phyloP scores from a whole-genome alignment of 768 basidiomycete species.

The Psilocybe subaeruginosa region DNA sequence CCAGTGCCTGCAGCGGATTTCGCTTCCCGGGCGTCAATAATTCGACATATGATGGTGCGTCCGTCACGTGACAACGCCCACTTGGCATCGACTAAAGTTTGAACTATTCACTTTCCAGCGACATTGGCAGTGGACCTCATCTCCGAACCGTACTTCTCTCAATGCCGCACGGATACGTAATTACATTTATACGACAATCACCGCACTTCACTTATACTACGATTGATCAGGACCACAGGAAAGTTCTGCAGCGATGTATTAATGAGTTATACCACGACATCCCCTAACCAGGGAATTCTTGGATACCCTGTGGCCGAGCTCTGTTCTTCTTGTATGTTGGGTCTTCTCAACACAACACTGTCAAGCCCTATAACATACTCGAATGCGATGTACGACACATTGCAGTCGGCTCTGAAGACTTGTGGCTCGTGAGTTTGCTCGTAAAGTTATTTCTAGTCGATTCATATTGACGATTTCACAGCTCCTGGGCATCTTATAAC shows the following conservation, averaged over 20 bases:
- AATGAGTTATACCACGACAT: too few species aligned
- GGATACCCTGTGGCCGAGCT: neutral
- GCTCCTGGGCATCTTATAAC: slow-evolving; percentile 3
- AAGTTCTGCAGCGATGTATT: neutral
- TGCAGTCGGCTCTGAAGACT: neutral
- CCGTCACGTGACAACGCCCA: too few species aligned
- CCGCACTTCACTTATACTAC: too few species aligned
- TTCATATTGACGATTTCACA: neutral
- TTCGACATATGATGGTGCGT: neutral
- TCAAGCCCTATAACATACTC: neutral
- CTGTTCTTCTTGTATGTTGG: slow-evolving; percentile 5
- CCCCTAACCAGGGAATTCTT: neutral
- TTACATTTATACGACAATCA: too few species aligned
- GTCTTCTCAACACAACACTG: slow-evolving; percentile 3
- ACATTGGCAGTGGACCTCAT: neutral
- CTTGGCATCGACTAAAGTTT: too few species aligned
- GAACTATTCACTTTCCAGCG: neutral
- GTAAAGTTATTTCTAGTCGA: neutral
- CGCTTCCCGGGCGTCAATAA: neutral
- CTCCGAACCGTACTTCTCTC: neutral
- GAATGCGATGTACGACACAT: neutral
- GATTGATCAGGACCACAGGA: neutral
- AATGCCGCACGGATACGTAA: neutral
- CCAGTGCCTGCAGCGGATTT: neutral
- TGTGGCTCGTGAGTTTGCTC: slow-evolving; percentile 8